A percentile compares a stretch with the other conserved stretches of the same genome.
Conservation (phyloP, 208 protist genomes). For the Acanthamoeba culbertsoni region DNA sequence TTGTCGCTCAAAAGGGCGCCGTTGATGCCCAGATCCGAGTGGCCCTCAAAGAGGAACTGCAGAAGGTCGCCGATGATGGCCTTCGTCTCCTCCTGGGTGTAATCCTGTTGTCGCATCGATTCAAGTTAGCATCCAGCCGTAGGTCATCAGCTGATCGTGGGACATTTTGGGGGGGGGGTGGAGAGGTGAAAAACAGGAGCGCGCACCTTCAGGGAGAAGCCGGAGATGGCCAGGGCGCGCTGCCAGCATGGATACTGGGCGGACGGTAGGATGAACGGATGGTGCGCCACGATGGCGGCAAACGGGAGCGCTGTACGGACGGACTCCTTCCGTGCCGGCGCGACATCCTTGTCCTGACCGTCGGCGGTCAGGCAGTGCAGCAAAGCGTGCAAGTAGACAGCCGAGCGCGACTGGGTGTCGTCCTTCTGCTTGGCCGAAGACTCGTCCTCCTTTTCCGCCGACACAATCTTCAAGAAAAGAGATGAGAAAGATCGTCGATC, state of each 20-base stretch:
- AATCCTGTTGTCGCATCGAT: neutral
- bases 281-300: neutral
- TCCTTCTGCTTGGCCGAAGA: neutral
- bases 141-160: neutral
- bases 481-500: neutral
- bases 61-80: neutral
- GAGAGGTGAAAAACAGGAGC: neutral
- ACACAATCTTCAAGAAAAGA: neutral
- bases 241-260: neutral
- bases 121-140: neutral
- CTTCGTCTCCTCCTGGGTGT: neutral
- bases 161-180: neutral
- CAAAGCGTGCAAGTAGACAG: neutral
- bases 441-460: neutral
- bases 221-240: neutral
- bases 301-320: neutral
- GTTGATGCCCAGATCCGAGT: neutral
- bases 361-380: neutral
- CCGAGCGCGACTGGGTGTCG: neutral
- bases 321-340: neutral
- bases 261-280: slow-evolving; percentile 15
- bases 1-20: slow-evolving; percentile 15
- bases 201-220: neutral
- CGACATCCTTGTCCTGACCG: neutral
- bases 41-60: slow-evolving; percentile 9